Base-by-base conservation (phyloP, 176 grass and related monocot genomes). In the Coix lacrymajobi region DNA sequence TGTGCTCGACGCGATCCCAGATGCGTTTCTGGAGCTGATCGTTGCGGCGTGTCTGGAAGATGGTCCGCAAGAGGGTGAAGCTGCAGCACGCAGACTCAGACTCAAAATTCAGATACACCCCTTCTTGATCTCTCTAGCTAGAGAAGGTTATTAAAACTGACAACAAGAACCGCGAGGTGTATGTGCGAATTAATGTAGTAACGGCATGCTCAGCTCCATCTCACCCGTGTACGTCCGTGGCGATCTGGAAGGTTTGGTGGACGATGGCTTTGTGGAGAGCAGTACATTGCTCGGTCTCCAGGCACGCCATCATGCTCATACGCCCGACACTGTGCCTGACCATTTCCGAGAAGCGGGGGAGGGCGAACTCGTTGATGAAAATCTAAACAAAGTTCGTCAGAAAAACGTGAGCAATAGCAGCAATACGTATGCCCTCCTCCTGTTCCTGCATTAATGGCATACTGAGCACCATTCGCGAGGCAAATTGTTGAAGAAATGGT, bases 61-160 rank as follows among this genome's bases (percentile, higher is more conserved):
- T 38, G 12, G 20, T 17, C 69, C 75, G 76, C 49, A 85, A 3
- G 81, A 85, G 80, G 60, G n/a, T 39, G 76, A 61, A 73, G 69
- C 81, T 84, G 62, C 25, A 12, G 64, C 64, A 66, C 32, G 64
- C 32, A 33, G 33, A 68, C 25, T 14, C 34, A 39, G 33, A 39
- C 0, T 15, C 36, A 37, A 6, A n/a, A n/a, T 48, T 49, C 48
- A 51, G 48, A 51, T 19, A 51, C 16, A 1, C 19, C 17, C 31
- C 9, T 32, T 22, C 63, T n/a, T n/a, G n/a, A n/a, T n/a, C n/a
- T n/a, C n/a, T 66, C 63, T 16, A 4, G 62, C 15, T 34, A 19
- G 16, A 16, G 31, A 36, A 38, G 17, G 64, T 19, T n/a, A n/a
- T n/a, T 1, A 68, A 38, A 11, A 67, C 19, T 38, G 65, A 67